phyloP scores from a whole-genome alignment of 1,284 basidiomycete genomes.

The Naganishia sp. region DNA sequence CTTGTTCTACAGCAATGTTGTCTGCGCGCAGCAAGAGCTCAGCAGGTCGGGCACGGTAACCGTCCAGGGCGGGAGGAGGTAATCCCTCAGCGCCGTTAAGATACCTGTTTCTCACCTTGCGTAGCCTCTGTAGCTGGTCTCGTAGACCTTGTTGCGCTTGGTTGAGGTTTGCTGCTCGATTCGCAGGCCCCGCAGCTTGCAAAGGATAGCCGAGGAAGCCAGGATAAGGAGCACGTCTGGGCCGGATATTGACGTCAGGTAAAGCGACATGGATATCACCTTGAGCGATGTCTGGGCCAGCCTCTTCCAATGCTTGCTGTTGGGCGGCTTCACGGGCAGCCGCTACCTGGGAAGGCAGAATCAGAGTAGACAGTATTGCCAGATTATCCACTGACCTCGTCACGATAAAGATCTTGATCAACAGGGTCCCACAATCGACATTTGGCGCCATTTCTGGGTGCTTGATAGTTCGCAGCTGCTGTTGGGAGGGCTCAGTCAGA shows the following conservation, averaged over 20 bases:
- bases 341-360: slow-evolving; percentile 60
- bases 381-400: slow-evolving; percentile 59
- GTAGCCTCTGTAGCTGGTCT: too few relatives aligned
- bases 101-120: too few relatives aligned
- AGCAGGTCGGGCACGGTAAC: too few relatives aligned
- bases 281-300: slow-evolving; percentile 50
- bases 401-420: slow-evolving; percentile 64
- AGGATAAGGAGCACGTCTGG: neutral
- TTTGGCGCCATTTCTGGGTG: slow-evolving; percentile 50
- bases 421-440: slow-evolving; percentile 69
- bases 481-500: slow-evolving; percentile 41
- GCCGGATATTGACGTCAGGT: slow-evolving; percentile 13
- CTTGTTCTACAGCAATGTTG: too few relatives aligned
- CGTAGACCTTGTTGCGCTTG: neutral
- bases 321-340: slow-evolving; percentile 67
- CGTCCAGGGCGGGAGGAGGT: too few relatives aligned
- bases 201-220: too few relatives aligned
- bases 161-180: neutral
- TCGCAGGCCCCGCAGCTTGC: neutral
- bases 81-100: too few relatives aligned
- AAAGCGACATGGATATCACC: slow-evolving; percentile 33
- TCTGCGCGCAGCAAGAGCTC: too few relatives aligned
- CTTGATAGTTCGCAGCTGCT: slow-evolving; percentile 31
- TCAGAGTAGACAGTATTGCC: neutral
- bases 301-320: slow-evolving; percentile 39